phyloP scores from a whole-genome alignment of 139 green algal genomes.

The Chlorella sp. region DNA sequence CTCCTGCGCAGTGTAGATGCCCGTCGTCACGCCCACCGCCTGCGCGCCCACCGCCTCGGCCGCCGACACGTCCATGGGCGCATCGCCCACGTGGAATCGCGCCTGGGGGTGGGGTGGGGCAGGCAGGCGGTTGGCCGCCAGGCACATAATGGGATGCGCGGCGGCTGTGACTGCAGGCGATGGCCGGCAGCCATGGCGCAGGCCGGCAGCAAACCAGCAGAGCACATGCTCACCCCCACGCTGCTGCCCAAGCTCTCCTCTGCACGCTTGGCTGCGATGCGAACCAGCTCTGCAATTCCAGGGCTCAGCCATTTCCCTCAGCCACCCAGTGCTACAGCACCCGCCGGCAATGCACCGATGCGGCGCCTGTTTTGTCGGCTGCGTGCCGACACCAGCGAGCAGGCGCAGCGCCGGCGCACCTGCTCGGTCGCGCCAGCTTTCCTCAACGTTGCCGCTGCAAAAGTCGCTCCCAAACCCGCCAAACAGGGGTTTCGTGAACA shows the following conservation, averaged over 20 bases:
- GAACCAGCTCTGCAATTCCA: constrained; percentile 87
- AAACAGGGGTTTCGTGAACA: constrained; percentile 80
- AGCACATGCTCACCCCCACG: too few species aligned
- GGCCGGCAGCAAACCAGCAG: too few species aligned
- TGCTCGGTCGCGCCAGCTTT: constrained; percentile 81
- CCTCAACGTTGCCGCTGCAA: constrained; percentile 61
- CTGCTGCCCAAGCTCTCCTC: constrained; percentile 24
- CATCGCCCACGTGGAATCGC: constrained; percentile 76
- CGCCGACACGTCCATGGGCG: constrained; percentile 84
- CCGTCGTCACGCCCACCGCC: constrained; percentile 77
- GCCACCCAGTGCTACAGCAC: too few species aligned
- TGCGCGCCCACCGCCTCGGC: constrained; percentile 61
- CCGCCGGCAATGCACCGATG: too few species aligned
- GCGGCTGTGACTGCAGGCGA: too few species aligned
- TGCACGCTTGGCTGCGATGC: constrained; percentile 62
- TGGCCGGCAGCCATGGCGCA: too few species aligned
- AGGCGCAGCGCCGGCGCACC: too few species aligned
- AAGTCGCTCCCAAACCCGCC: constrained; percentile 90
- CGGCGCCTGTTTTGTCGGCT: too few species aligned
- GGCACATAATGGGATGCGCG: too few species aligned
- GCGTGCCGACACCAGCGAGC: too few species aligned
- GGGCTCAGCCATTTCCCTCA: too few species aligned
- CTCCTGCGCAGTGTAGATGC: constrained; percentile 67
- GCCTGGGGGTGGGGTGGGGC: background rate
- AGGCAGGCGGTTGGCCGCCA: background rate